Conservation (phyloP, 345 rosid genomes). For the Gossypium thurberi region DNA sequence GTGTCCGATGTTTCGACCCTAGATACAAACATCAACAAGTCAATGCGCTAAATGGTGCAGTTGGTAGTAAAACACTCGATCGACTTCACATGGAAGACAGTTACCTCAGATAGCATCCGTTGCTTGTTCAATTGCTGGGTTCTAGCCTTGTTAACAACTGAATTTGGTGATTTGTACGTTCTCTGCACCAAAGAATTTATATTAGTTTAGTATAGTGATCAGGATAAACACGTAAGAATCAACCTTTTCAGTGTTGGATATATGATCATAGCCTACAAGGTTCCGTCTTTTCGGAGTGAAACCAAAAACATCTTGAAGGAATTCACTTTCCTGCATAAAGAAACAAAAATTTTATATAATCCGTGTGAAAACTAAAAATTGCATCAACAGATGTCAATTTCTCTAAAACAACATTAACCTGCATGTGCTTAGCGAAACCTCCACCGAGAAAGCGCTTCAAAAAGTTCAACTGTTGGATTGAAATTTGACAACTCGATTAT, state of each 20-base stretch:
- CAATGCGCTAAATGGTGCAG: background rate
- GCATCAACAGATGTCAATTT: slow-evolving; percentile 2
- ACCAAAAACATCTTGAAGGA: background rate
- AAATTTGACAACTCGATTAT: background rate
- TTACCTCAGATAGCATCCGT: slow-evolving; percentile 69
- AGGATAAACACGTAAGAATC: background rate
- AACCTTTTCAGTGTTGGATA: background rate
- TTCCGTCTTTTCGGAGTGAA: background rate
- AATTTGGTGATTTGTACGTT: background rate
- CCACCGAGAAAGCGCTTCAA: slow-evolving; percentile 80
- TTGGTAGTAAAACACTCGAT: background rate
- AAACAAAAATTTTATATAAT: background rate
- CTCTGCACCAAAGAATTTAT: background rate
- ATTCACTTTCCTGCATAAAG: background rate
- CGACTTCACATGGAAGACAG: background rate
- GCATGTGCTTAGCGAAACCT: slow-evolving; percentile 90
- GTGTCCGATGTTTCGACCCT: background rate
- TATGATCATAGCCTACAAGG: slow-evolving; percentile 16
- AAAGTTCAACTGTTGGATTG: slow-evolving; percentile 55
- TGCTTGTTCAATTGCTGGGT: slow-evolving; percentile 74
- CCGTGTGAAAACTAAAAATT: slow-evolving; percentile 3
- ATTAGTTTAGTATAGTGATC: no score
- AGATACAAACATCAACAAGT: background rate
- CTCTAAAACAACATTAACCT: slow-evolving; percentile 40
- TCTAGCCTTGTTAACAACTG: background rate